These are phyloP conservation scores for Colletotrichum sp. DNA, from an alignment of 2,329 filamentous ascomycete species.

Conservation along the genomic window DNA sequence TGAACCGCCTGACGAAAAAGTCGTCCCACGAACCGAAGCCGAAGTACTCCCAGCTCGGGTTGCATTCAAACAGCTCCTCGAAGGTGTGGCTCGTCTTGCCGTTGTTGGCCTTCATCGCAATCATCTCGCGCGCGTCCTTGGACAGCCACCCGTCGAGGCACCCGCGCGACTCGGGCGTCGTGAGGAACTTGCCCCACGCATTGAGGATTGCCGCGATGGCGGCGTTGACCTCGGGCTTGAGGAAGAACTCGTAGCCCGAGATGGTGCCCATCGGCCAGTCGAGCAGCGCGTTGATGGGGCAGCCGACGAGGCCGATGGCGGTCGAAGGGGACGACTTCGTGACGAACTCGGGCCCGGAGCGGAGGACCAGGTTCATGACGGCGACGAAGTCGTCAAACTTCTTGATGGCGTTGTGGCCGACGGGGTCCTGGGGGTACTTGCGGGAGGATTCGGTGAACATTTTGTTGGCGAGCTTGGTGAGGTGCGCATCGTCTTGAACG, in stretches of 20 bases:
- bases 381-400: neutral
- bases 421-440: neutral
- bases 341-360: neutral
- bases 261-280: slow-evolving; percentile 65
- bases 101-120: slow-evolving; percentile 44
- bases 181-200: slow-evolving; percentile 38
- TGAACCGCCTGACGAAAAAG: slow-evolving; percentile 70
- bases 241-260: slow-evolving; percentile 58
- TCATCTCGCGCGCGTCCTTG: slow-evolving; percentile 8
- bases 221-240: slow-evolving; percentile 55
- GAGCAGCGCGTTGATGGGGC: slow-evolving; percentile 62
- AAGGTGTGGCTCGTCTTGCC: slow-evolving; percentile 50
- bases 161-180: slow-evolving; percentile 27
- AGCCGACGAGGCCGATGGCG: slow-evolving; percentile 49
- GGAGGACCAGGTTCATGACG: neutral
- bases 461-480: neutral
- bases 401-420: neutral
- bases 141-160: slow-evolving; percentile 24
- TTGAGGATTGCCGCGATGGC: slow-evolving; percentile 57
- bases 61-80: slow-evolving; percentile 66
- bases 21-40: slow-evolving; percentile 73
- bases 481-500: neutral
- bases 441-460: slow-evolving; percentile 3
- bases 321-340: neutral
- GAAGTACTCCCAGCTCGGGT: slow-evolving; percentile 56